A percentile compares a stretch with the other conserved stretches of the same genome.
Evolutionary conservation across 345 rosid species (phyloP).

Genomic region (Acer negundo): DNA sequence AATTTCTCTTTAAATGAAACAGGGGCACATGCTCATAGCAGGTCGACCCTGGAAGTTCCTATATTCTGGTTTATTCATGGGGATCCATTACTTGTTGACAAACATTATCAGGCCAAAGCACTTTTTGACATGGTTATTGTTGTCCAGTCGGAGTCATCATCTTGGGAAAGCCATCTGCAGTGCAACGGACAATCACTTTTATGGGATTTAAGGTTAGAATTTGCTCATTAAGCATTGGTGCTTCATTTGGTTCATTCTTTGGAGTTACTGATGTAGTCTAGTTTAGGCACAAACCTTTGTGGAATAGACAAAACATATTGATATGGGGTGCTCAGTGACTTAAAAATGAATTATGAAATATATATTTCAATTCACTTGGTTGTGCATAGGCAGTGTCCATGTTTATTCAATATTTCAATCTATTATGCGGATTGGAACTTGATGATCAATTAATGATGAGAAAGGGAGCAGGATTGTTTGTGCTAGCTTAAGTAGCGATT

Average conservation of each 20-base stretch:
- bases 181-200: constrained; percentile 91
- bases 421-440: neutral
- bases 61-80: constrained; percentile 92
- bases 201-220: constrained; percentile 85
- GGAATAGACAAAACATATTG: neutral
- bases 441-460: neutral
- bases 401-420: neutral
- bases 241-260: constrained; percentile 9
- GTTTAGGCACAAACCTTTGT: constrained; percentile 3
- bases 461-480: neutral
- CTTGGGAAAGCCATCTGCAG: constrained; percentile 98
- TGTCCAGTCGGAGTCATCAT: constrained; percentile 85
- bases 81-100: constrained; percentile 86
- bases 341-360: neutral
- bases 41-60: constrained; percentile 96
- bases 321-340: neutral
- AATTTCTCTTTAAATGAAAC: constrained; percentile 32
- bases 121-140: constrained; percentile 94
- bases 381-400: neutral
- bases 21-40: constrained; percentile 92
- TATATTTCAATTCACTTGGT: neutral
- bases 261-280: constrained; percentile 5
- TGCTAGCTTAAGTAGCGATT: neutral
- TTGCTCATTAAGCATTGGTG: neutral
- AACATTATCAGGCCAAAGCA: constrained; percentile 93